Evolutionary conservation across 495 filamentous ascomycete genomes (phyloP), one percentile per base, ranked within the genome.

Genomic region (Trichoderma asperelloides): DNA sequence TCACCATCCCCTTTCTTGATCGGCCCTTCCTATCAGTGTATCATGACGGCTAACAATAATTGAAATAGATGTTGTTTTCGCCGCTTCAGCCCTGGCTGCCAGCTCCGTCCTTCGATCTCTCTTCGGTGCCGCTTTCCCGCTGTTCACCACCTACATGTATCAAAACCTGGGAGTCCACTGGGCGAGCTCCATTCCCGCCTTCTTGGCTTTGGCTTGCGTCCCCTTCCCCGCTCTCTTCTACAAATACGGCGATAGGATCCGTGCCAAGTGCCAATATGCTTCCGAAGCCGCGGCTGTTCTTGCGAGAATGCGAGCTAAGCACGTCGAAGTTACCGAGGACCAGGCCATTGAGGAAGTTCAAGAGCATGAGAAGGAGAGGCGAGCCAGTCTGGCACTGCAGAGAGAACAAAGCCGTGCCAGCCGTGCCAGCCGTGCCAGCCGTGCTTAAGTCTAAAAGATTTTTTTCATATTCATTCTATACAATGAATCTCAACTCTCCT

Each of bases 201-300:
- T 94, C 78, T 77, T 95, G 8, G 86, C 89, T 3, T 77, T 94
- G 18, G 83, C 80, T 23, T 93, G 91, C 74, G 80, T 92, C 62
- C 91, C 91, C 0, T 91, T 92, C 75, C 91, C 91, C 12, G 89
- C 89, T 78, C 75, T 96, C 47, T 91, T 95, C 78, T 91, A 89
- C 77, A 86, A 85, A 70, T 95, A 92, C 74, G 91, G 91, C 47
- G 73, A 74, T 0, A 55, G 71, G 18, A 89, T 96, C 69, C 83
- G 91, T 8, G 77, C 77, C 66, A 81, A 80, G 64, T 95, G 91
- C 84, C 89, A 89, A 80, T 96, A 86, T 73, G 87, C 91, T 30
- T 84, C 87, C 49, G 82, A 91, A 73, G 83, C 89, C 15, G 86
- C 84, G 0, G 78, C 72, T 18, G 80, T 84, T 45, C 71, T 88